Evolutionary conservation across 108 stramenopile species (phyloP).

Genomic region (Pseudonitzschia pungens): DNA sequence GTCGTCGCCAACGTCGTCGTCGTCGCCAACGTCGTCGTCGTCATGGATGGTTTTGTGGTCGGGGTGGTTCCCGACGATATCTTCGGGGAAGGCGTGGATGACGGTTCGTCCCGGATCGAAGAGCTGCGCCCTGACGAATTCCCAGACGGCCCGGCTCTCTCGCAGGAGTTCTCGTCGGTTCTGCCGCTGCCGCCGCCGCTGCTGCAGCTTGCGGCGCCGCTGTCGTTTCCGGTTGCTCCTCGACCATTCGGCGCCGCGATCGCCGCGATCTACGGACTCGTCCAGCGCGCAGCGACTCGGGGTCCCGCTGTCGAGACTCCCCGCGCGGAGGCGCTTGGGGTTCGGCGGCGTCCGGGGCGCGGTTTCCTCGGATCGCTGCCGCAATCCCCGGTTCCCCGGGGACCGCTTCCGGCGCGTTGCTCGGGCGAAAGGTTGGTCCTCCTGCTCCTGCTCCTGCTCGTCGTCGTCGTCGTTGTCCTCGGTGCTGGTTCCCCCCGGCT

Average conservation of each 20-base stretch:
- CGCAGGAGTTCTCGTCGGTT: neutral
- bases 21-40: too few relatives aligned
- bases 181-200: neutral
- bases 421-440: neutral
- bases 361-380: too few relatives aligned
- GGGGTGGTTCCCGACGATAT: neutral
- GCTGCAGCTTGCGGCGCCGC: neutral
- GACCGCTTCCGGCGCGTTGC: too few relatives aligned
- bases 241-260: too few relatives aligned
- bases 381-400: too few relatives aligned
- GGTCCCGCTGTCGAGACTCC: neutral
- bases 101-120: neutral
- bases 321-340: neutral
- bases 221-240: neutral
- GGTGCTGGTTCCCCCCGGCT: neutral
- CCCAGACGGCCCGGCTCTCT: neutral
- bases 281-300: neutral
- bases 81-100: neutral
- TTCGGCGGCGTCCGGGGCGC: neutral
- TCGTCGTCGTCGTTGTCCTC: neutral
- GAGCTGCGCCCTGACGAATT: neutral
- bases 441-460: neutral
- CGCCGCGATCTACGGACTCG: too few relatives aligned
- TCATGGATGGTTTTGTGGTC: neutral
- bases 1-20: too few relatives aligned